Evolutionary conservation across 2,329 filamentous ascomycete species (phyloP), one percentile per base, ranked within the genome.

Genomic region (Ramichloridium luteum): DNA sequence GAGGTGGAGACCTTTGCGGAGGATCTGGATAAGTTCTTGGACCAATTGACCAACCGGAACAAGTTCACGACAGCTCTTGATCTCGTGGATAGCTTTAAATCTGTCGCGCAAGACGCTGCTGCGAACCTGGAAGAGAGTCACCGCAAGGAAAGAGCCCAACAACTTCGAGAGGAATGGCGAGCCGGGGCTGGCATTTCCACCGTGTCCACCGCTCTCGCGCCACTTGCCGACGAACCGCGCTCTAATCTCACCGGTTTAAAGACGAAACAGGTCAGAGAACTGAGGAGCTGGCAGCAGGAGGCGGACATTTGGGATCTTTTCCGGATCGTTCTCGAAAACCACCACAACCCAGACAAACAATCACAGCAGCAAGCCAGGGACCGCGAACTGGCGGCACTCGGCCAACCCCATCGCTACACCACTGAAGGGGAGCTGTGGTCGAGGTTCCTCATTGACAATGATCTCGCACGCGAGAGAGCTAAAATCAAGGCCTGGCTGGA

Each of bases 231-330:
- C 22, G 47, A 55, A 31, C 44, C 52, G 25, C n/a, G n/a, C n/a
- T n/a, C n/a, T n/a, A 51, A 57, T 6, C 18, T 46, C 23, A 31
- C 36, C 13, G 38, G 36, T n/a, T 36, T 37, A 25, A 49, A 51
- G 18, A 49, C 47, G n/a, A 43, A 58, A 17, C 58, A 54, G 26
- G 49, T 65, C 13, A 53, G 65, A 32, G 67, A 72, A 38, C 51
- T 78, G 9, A 65, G 69, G 49, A 70, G 73, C 34, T 79, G 84
- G 67, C 76, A 92, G 55, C 70, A 80, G 41, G 90, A 98, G 57
- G 74, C 77, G 25, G 83, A 92, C 47, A 90, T 85, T 0, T 98
- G 90, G 90, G 77, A 92, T 50, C 65, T 96, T 16, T 62, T 96
- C 36, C 70, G 75, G 29, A 71, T 81, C 23, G 65, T 93, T 38